Conservation (phyloP, 768 basidiomycete genomes). For the Phlebiopsis gigantea region DNA sequence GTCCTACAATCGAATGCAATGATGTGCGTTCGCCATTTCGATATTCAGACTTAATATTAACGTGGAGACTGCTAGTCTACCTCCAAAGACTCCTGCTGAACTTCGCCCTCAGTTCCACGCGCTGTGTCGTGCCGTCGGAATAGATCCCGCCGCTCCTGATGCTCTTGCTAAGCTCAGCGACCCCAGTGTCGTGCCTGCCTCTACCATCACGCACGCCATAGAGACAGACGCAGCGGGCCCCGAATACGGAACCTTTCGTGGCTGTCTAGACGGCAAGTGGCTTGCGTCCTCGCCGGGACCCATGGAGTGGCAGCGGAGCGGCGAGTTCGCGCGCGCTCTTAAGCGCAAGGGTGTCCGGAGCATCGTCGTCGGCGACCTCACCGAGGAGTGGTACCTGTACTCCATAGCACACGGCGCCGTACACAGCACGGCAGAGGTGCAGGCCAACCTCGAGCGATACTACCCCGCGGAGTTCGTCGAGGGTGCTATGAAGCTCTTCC, state of each 20-base stretch:
- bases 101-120: slow-evolving; percentile 59
- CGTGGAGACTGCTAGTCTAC: slow-evolving; percentile 32
- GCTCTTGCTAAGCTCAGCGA: slow-evolving; percentile 49
- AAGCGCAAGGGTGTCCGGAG: slow-evolving; percentile 52
- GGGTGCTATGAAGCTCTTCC: slow-evolving; percentile 41
- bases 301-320: slow-evolving; percentile 65
- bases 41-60: background rate
- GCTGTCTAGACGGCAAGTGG: slow-evolving; percentile 57
- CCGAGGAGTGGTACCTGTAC: slow-evolving; percentile 77
- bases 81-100: slow-evolving; percentile 56
- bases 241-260: slow-evolving; percentile 62
- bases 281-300: slow-evolving; percentile 46
- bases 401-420: slow-evolving; percentile 60
- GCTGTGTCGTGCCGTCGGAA: slow-evolving; percentile 47
- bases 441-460: slow-evolving; percentile 55
- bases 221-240: slow-evolving; percentile 50
- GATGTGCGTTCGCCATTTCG: slow-evolving; percentile 34
- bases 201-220: slow-evolving; percentile 50
- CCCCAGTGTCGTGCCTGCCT: slow-evolving; percentile 40
- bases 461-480: slow-evolving; percentile 45
- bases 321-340: slow-evolving; percentile 50
- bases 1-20: slow-evolving; percentile 73
- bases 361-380: slow-evolving; percentile 62
- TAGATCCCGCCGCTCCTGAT: slow-evolving; percentile 49
- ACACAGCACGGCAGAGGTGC: slow-evolving; percentile 41